Percentiles rank a stretch among this genome's conserved stretches.
Evolutionary conservation across 805 yeast species (phyloP).

Genomic region (Lachancea nothofagi): DNA sequence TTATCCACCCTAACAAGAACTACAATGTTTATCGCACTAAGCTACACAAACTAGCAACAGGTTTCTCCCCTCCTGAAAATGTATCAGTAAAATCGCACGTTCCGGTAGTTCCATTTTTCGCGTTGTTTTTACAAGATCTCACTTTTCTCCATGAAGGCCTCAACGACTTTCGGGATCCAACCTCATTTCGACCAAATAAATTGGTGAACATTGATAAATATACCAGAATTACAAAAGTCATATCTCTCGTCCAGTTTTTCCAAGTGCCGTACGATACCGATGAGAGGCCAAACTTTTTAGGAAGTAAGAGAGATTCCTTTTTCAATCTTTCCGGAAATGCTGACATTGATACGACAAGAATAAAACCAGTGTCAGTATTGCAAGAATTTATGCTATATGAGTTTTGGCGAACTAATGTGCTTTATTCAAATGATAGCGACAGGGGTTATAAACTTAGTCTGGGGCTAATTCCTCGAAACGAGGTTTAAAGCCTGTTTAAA

Average conservation of each 20-base stretch:
- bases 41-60: constrained; percentile 41
- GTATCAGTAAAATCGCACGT: constrained; percentile 30
- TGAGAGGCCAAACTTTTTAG: constrained; percentile 13
- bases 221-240: constrained; percentile 56
- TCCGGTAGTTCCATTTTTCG: constrained; percentile 73
- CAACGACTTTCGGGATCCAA: constrained; percentile 57
- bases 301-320: constrained; percentile 24
- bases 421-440: constrained; percentile 55
- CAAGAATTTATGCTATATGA: constrained; percentile 58
- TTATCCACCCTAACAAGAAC: constrained; percentile 71
- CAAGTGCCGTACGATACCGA: constrained; percentile 50
- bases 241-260: constrained; percentile 60
- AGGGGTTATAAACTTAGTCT: constrained; percentile 72
- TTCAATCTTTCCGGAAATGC: constrained; percentile 24
- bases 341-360: constrained; percentile 25
- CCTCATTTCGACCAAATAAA: constrained; percentile 41
- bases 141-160: constrained; percentile 83
- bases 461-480: constrained; percentile 31
- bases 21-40: constrained; percentile 63
- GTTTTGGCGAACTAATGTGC: constrained; percentile 62
- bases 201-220: constrained; percentile 72
- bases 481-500: neutral
- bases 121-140: constrained; percentile 69
- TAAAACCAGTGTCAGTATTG: constrained; percentile 33
- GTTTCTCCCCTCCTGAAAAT: constrained; percentile 5